Evolutionary conservation across 176 grass and related monocot genomes (phyloP), one percentile per base, ranked within the genome.

Genomic region (Oryza brachyantha): DNA sequence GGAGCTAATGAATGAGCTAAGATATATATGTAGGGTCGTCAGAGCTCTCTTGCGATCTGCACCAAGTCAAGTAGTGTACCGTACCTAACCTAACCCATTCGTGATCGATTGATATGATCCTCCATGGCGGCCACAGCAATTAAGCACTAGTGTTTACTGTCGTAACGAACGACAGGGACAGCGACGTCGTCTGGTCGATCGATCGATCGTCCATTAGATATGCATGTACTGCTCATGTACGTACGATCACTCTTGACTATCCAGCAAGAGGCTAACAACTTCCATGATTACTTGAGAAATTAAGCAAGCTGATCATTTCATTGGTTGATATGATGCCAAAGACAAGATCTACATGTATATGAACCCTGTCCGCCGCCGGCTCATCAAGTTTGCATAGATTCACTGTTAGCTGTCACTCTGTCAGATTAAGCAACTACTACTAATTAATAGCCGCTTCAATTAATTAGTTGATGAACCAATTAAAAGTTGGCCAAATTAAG

Each of bases 351-450:
- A 10, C 62, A 79, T 66, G 29, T 45, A 66, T 1, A 0, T 5
- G 13, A 4, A 14, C 41, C 10, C 13, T n/a, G n/a, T n/a, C n/a
- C n/a, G n/a, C n/a, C n/a, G n/a, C n/a, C n/a, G n/a, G n/a, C n/a
- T n/a, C 21, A 2, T 3, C 5, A 2, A 4, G 7, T 21, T 24
- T 26, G 36, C 4, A 38, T 22, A n/a, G n/a, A n/a, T n/a, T n/a
- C n/a, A n/a, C n/a, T n/a, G 38, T 6, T 16, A 38, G 66, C 66
- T 66, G 42, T 46, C n/a, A 19, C 22, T 37, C 66, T 66, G 42
- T 46, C n/a, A 19, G n/a, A 78, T 50, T 52, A 64, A 77, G 66
- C 37, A 42, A 66, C 32, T 74, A 19, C 50, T 5, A 74, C 42
- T 5, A 45, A 48, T 16, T 5, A 45, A 48, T 16, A 19, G 45